Conservation (phyloP, 176 grass and related monocot genomes). For the Bolboschoenus planiculmis region DNA sequence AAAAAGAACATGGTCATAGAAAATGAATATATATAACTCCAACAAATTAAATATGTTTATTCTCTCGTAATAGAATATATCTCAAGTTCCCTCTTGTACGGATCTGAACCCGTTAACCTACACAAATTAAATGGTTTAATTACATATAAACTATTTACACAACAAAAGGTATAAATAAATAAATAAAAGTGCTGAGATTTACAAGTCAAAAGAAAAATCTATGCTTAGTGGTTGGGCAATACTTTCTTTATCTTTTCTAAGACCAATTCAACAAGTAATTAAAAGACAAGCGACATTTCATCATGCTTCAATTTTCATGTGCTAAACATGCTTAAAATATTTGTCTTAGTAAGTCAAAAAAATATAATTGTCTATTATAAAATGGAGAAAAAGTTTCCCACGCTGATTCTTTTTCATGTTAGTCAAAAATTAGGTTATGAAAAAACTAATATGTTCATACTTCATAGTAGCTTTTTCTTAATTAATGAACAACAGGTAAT, state of each 20-base stretch:
- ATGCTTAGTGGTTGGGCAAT: neutral
- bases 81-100: slow-evolving; percentile 27
- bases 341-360: neutral
- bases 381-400: neutral
- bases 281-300: neutral
- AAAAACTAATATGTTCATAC: neutral
- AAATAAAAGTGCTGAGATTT: neutral
- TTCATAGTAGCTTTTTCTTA: too few relatives aligned
- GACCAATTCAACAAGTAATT: neutral
- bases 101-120: slow-evolving; percentile 39
- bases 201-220: neutral
- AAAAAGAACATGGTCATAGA: neutral
- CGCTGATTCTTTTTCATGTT: slow-evolving; percentile 9
- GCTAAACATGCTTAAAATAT: neutral
- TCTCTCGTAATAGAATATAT: slow-evolving; percentile 23
- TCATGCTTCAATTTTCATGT: neutral
- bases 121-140: slow-evolving; percentile 25
- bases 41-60: neutral
- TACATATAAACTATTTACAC: neutral
- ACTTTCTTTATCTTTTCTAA: neutral
- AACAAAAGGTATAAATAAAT: neutral
- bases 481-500: too few relatives aligned
- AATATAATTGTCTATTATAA: neutral
- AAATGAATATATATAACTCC: neutral
- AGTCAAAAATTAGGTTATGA: neutral